Conservation (phyloP, 2,329 filamentous ascomycete genomes). For the Cercospora beticola region DNA sequence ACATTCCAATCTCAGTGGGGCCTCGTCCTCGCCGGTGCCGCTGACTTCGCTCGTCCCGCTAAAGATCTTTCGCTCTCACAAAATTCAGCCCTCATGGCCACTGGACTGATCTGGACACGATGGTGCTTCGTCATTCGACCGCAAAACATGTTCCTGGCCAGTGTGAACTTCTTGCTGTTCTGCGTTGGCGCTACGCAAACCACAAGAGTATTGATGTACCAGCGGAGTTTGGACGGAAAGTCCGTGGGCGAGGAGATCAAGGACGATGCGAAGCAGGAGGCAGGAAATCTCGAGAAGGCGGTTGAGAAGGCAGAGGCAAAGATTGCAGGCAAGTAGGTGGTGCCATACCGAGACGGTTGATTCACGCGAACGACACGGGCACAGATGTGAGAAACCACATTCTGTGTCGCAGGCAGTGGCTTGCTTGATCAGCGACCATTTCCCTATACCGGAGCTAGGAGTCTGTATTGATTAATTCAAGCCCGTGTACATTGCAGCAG, state of each 20-base stretch:
- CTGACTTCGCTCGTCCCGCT: constrained; percentile 86
- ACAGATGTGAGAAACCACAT: not conserved
- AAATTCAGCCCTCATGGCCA: constrained; percentile 85
- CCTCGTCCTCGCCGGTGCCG: constrained; percentile 86
- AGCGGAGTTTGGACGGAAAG: constrained; percentile 59
- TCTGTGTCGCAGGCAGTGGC: not conserved
- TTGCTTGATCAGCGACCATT: not conserved
- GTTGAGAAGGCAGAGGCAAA: constrained; percentile 43
- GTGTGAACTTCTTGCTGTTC: constrained; percentile 98
- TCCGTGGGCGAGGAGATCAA: constrained; percentile 46
- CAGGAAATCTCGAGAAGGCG: constrained; percentile 36
- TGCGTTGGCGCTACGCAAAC: constrained; percentile 82
- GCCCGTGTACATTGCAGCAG: not conserved
- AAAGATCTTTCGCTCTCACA: constrained; percentile 91
- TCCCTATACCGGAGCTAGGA: not conserved
- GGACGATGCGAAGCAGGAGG: constrained; percentile 38
- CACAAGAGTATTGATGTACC: constrained; percentile 69
- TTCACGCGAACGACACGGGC: not conserved
- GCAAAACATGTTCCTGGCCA: constrained; percentile 85
- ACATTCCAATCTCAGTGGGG: constrained; percentile 65
- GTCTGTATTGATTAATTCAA: not conserved
- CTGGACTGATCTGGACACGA: constrained; percentile 94
- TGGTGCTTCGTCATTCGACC: constrained; percentile 99
- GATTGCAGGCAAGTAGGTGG: constrained; percentile 23
- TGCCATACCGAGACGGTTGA: not conserved